These are phyloP conservation scores for Breynia disticha DNA, from an alignment of 441 rosid species.

Conservation along the genomic window DNA sequence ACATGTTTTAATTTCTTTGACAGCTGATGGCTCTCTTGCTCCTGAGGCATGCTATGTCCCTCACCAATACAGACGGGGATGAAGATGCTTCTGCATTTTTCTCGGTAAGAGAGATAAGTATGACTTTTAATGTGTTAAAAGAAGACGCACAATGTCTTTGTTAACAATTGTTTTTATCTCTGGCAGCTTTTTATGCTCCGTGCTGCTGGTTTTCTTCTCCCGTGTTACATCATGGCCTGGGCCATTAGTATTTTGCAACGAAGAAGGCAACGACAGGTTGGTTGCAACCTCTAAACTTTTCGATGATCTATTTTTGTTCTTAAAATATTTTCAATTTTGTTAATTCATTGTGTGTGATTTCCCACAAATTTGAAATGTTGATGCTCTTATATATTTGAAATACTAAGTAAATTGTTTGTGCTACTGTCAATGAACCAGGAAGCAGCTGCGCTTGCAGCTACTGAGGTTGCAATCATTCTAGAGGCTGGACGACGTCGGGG, in stretches of 20 bases:
- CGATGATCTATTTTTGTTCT: not conserved
- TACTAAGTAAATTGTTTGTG: not conserved
- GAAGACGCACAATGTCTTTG: not conserved
- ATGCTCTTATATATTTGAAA: too few relatives aligned
- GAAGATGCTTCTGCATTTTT: slow-evolving; percentile 62
- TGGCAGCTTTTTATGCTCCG: slow-evolving; percentile 59
- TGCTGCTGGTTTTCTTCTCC: slow-evolving; percentile 89
- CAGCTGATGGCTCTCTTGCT: slow-evolving; percentile 85
- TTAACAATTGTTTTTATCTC: slow-evolving; percentile 11
- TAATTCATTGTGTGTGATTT: too few relatives aligned
- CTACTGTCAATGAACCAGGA: slow-evolving; percentile 42
- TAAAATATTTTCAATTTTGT: not conserved
- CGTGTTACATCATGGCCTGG: slow-evolving; percentile 99
- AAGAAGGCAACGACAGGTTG: slow-evolving; percentile 85
- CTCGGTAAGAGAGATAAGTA: slow-evolving; percentile 47
- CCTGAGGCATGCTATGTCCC: slow-evolving; percentile 64
- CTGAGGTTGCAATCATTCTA: slow-evolving; percentile 80
- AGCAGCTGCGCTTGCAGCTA: slow-evolving; percentile 79
- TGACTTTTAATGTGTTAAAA: slow-evolving; percentile 4
- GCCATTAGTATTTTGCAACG: slow-evolving; percentile 85
- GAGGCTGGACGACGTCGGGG: slow-evolving; percentile 71
- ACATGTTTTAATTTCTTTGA: slow-evolving; percentile 1
- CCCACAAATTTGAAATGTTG: too few relatives aligned
- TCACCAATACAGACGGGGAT: slow-evolving; percentile 53
- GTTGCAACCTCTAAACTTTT: not conserved